Conservation (phyloP, 176 grass and related monocot species). For the Oryza glaberrima region DNA sequence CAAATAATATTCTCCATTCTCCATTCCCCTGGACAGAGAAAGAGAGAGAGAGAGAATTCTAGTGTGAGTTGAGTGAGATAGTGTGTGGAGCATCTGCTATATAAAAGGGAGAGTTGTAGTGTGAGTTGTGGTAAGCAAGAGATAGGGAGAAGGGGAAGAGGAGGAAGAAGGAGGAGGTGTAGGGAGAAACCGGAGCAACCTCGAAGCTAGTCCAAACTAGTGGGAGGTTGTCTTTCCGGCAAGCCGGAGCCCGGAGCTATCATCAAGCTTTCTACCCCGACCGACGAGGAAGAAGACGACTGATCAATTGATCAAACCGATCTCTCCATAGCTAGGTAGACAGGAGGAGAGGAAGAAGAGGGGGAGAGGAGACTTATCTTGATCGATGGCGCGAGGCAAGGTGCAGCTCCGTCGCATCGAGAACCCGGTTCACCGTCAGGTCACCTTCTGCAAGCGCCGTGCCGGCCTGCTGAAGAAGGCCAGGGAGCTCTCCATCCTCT, state of each 20-base stretch:
- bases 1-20: slow-evolving; percentile 36
- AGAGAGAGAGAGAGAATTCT: neutral
- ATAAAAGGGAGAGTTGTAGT: slow-evolving; percentile 38
- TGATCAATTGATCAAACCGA: too few species aligned
- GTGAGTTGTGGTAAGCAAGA: slow-evolving; percentile 40
- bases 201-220: slow-evolving; percentile 99
- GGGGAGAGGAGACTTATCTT: neutral
- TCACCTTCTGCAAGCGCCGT: slow-evolving; percentile 98
- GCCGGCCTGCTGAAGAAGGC: slow-evolving; percentile 93
- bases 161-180: slow-evolving; percentile 13
- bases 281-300: neutral
- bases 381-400: slow-evolving; percentile 65
- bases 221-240: slow-evolving; percentile 77
- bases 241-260: neutral
- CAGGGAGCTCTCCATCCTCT: slow-evolving; percentile 87
- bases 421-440: slow-evolving; percentile 85
- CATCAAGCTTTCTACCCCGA: too few species aligned
- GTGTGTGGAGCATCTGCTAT: slow-evolving; percentile 34
- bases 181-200: slow-evolving; percentile 55
- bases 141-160: neutral
- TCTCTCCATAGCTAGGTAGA: neutral
- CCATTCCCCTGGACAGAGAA: slow-evolving; percentile 15
- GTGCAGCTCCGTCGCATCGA: slow-evolving; percentile 74
- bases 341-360: neutral
- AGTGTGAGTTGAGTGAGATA: too few species aligned